phyloP scores from a whole-genome alignment of 306 rosid genomes.

The Prunus padus region DNA sequence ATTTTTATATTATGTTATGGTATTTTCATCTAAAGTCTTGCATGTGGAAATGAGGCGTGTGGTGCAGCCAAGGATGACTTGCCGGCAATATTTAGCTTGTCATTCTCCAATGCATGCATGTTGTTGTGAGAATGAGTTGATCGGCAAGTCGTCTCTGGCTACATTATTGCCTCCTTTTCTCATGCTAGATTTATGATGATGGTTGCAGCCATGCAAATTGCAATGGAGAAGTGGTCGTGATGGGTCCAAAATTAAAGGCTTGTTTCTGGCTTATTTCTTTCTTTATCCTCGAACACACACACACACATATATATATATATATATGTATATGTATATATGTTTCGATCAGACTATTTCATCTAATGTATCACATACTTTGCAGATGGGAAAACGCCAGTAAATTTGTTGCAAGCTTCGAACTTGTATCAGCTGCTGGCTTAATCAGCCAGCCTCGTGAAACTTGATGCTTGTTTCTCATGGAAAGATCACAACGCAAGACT shows the following conservation, averaged over 20 bases:
- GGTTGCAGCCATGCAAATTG: neutral
- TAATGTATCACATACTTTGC: neutral
- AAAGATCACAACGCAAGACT: neutral
- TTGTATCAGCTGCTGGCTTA: too few species aligned
- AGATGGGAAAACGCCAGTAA: neutral
- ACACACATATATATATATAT: neutral
- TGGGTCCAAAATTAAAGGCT: too few species aligned
- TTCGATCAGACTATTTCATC: neutral
- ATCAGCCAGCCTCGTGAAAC: too few species aligned
- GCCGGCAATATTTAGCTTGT: conserved; percentile 45
- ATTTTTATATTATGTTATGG: too few species aligned
- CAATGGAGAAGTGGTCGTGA: too few species aligned
- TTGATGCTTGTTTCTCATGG: neutral
- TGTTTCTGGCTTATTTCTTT: neutral
- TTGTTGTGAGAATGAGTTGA: neutral
- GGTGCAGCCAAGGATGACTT: conserved; percentile 99
- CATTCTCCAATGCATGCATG: too few species aligned
- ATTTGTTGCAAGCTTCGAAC: neutral
- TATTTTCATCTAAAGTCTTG: conserved; percentile 60
- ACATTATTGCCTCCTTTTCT: conserved; percentile 54
- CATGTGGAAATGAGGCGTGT: conserved; percentile 87
- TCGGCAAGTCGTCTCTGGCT: conserved; percentile 94
- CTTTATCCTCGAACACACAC: too few species aligned
- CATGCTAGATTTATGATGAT: conserved; percentile 70
- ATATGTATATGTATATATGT: neutral